Evolutionary conservation across 2,329 filamentous ascomycete genomes (phyloP).

Genomic region (Trichoderma hamatum): DNA sequence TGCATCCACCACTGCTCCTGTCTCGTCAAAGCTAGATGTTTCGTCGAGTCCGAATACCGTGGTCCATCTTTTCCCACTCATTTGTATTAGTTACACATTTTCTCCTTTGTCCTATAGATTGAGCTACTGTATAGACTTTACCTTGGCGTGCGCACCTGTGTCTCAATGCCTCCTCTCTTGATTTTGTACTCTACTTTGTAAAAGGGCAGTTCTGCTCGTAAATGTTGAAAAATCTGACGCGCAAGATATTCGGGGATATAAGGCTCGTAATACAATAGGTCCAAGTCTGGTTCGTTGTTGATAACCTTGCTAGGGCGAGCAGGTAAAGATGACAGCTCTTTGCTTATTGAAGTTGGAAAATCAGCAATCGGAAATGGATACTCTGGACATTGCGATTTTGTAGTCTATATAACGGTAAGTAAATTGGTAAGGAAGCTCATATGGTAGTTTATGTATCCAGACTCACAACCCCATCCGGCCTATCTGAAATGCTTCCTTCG

Average conservation of each 20-base stretch:
- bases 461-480: constrained; percentile 19
- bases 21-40: constrained; percentile 61
- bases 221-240: constrained; percentile 67
- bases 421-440: not conserved
- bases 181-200: constrained; percentile 76
- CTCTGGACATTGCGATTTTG: constrained; percentile 45
- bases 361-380: constrained; percentile 57
- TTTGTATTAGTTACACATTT: not conserved
- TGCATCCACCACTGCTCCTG: constrained; percentile 48
- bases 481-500: not conserved
- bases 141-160: constrained; percentile 60
- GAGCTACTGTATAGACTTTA: constrained; percentile 29
- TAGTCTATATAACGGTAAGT: constrained; percentile 28
- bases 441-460: not conserved
- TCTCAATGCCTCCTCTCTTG: constrained; percentile 64
- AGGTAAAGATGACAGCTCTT: constrained; percentile 50
- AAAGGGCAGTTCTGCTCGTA: constrained; percentile 72
- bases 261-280: constrained; percentile 75
- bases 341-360: constrained; percentile 45
- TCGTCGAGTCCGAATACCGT: constrained; percentile 63
- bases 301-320: constrained; percentile 58
- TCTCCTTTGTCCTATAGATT: not conserved
- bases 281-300: constrained; percentile 69
- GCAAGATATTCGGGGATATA: constrained; percentile 64
- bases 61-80: constrained; percentile 44